Evolutionary conservation across 495 filamentous ascomycete species (phyloP), one percentile per base, ranked within the genome.

Genomic region (Neohortaea acidophila): DNA sequence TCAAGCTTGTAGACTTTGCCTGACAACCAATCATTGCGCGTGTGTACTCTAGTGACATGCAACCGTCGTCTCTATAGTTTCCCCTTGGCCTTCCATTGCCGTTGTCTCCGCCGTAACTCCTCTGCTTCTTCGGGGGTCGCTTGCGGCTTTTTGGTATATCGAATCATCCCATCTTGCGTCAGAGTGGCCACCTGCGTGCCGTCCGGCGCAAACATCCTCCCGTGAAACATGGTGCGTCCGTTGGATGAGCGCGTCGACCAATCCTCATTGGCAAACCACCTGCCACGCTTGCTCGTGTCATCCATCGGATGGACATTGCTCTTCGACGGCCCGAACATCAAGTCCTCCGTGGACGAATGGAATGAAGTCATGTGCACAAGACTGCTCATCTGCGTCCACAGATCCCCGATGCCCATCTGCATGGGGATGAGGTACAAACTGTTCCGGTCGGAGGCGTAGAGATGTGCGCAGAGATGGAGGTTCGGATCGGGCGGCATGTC

Each of bases 241-340:
- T 64, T 62, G 12, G 59, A 69, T 4, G 66, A 60, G 18, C 71
- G 54, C 9, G 68, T 68, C 27, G 72, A 73, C 57, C 65, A 69
- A 3, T 64, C 65, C 56, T 84, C 79, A 56, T 81, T 74, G 18
- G 74, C 54, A 58, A 76, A 82, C 79, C 79, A 82, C 32, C 66
- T 68, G 28, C 65, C 66, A 4, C 47, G 35, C 10, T 42, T 36
- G 21, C 53, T 49, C 49, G 54, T 60, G 31, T 63, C 57, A 19
- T 63, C 51, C 57, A 66, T 63, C 13, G 35, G 35, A 13, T 30
- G 36, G 11, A 57, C 38, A 8, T 21, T 11, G 26, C 13, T 18
- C 22, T 23, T 17, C 2, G 44, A 41, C 9, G 38, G 38, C 13
- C 31, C 35, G 21, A 44, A 44, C 31, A 34, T 21, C 36, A 68